Evolutionary conservation across 352 stramenopile genomes (phyloP), one percentile per base, ranked within the genome.

Genomic region (Thalassiosira exigua): DNA sequence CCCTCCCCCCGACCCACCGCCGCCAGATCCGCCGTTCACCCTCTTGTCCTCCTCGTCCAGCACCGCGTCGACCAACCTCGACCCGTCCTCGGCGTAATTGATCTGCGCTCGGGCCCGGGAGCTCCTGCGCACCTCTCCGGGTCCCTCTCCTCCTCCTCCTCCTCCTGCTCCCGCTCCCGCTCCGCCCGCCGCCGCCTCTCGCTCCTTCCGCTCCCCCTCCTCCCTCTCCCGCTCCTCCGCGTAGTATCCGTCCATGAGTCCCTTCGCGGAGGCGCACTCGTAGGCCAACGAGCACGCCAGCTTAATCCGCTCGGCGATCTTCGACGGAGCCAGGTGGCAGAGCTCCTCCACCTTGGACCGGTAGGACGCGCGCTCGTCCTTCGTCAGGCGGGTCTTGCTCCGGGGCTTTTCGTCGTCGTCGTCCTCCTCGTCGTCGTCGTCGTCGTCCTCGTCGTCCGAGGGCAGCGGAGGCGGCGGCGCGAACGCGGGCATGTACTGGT

Each of bases 401-500:
- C 62, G 24, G 22, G 19, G 41, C 30, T 51, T 73, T 22, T 1
- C 14, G 39, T 46, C 12, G 32, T 7, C 41, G 22, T 62, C 54
- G 36, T 69, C 22, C 14, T 64, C 70, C 26, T 42, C 24, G 7
- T 57, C 51, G 0, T 74, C 54, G 2, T 56, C 41, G 46, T 75
- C 65, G 42, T 73, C 64, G 1, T 57, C 66, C n/a, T 75, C 54
- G 30, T 73, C 60, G 19, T 80, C 71, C 3, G 19, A 50, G 50
- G 52, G 61, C 4, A 71, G 41, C 17, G 69, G 61, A 26, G 69
- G 59, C 33, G 57, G 51, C 30, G 71, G 54, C 4, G 44, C 44
- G 56, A 81, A 81, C 33, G 51, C 54, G 22, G 46, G 56, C 62
- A 81, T 75, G 27, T 81, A 81, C 44, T 75, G 62, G 52, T 81